These are phyloP conservation scores for Podospora comata DNA, from an alignment of 495 filamentous ascomycete genomes.

Conservation along the genomic window DNA sequence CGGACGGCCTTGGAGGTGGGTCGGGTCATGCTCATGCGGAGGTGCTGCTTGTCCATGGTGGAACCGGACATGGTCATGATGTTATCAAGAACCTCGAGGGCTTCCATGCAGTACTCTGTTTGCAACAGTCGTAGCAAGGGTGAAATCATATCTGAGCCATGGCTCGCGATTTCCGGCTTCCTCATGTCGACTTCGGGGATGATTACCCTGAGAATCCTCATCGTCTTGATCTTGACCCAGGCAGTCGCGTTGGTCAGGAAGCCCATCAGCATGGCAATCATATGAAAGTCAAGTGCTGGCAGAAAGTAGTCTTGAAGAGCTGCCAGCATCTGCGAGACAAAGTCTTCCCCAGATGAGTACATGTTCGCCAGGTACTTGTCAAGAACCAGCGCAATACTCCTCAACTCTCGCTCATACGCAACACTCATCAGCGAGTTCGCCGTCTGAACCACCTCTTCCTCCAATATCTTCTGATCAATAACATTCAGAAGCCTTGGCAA, in stretches of 20 bases:
- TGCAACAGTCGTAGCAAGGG: slow-evolving; percentile 86
- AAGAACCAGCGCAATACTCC: slow-evolving; percentile 57
- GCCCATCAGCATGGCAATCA: slow-evolving; percentile 86
- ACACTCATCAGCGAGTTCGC: slow-evolving; percentile 67
- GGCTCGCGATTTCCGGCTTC: slow-evolving; percentile 80
- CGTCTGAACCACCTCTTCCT: slow-evolving; percentile 53
- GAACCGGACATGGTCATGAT: slow-evolving; percentile 93
- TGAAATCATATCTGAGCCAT: slow-evolving; percentile 93
- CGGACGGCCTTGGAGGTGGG: slow-evolving; percentile 75
- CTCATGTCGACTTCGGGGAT: slow-evolving; percentile 93
- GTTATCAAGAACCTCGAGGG: slow-evolving; percentile 84
- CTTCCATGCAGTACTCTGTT: slow-evolving; percentile 89
- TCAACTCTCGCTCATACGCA: slow-evolving; percentile 65
- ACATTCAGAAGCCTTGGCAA: slow-evolving; percentile 81
- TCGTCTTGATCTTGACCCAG: slow-evolving; percentile 88
- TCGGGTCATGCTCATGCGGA: slow-evolving; percentile 94
- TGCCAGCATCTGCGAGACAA: slow-evolving; percentile 68
- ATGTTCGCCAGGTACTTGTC: slow-evolving; percentile 64
- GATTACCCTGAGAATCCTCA: slow-evolving; percentile 81
- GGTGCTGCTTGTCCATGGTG: slow-evolving; percentile 85
- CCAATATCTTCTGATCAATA: slow-evolving; percentile 62
- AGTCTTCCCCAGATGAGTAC: slow-evolving; percentile 71
- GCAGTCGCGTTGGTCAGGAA: slow-evolving; percentile 80
- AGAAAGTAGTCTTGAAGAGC: slow-evolving; percentile 78
- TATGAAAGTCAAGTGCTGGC: slow-evolving; percentile 76